Evolutionary conservation across 2,329 filamentous ascomycete genomes (phyloP).

Genomic region (Xylaria sp.): DNA sequence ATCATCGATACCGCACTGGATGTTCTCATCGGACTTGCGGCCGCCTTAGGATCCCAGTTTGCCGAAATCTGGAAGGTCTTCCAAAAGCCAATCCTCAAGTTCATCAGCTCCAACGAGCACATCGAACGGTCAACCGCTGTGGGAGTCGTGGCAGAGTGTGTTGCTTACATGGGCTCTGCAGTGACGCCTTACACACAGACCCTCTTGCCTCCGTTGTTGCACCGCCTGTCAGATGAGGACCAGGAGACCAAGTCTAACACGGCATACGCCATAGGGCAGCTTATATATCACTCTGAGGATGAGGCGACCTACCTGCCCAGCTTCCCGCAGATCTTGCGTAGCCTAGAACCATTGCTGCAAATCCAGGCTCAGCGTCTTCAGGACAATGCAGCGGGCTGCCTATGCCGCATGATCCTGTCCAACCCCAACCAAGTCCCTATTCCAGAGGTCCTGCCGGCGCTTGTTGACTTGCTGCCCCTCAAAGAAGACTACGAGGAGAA

Average conservation of each 20-base stretch:
- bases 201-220: slow-evolving; percentile 83
- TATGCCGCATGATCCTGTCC: slow-evolving; percentile 90
- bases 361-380: slow-evolving; percentile 82
- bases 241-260: slow-evolving; percentile 94
- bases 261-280: slow-evolving; percentile 87
- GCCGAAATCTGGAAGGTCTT: slow-evolving; percentile 94
- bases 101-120: slow-evolving; percentile 84
- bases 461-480: slow-evolving; percentile 83
- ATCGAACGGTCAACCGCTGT: slow-evolving; percentile 91
- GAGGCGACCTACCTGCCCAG: slow-evolving; percentile 77
- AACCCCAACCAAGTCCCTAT: slow-evolving; percentile 87
- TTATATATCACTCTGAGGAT: slow-evolving; percentile 84
- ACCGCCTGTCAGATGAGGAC: slow-evolving; percentile 90
- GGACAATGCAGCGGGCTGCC: slow-evolving; percentile 92
- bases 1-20: slow-evolving; percentile 95
- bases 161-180: slow-evolving; percentile 83
- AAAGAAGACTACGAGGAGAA: slow-evolving; percentile 98
- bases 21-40: slow-evolving; percentile 84
- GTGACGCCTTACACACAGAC: slow-evolving; percentile 83
- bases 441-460: slow-evolving; percentile 80
- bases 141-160: slow-evolving; percentile 90
- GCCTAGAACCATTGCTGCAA: slow-evolving; percentile 86
- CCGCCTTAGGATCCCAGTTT: slow-evolving; percentile 83
- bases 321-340: slow-evolving; percentile 81
- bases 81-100: slow-evolving; percentile 90